Evolutionary conservation across 371 early-diverging fungal genomes (phyloP), one percentile per base, ranked within the genome.

Genomic region (Rhizopus arrhizus): DNA sequence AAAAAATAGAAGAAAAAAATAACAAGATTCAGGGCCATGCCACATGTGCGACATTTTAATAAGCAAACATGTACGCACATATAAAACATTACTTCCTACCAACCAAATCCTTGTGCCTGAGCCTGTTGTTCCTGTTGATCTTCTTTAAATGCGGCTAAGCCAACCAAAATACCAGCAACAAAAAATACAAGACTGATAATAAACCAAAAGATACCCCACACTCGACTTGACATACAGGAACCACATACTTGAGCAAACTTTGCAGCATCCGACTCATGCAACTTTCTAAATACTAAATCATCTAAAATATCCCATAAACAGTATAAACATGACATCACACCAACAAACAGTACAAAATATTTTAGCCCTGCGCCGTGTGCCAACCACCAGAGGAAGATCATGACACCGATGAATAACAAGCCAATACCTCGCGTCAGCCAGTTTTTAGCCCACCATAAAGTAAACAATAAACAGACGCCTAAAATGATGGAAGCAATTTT

Each of bases 291-390:
- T 4, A 97, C 87, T 6, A 96, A 78, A 79, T 95, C 95, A 56
- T 97, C 96, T 53, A 96, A 68, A 63, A 96, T 95, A 80, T 97
- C 98, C 90, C 95, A 94, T 12, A 95, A 83, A 60, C 90, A 85
- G 69, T 97, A 95, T 29, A 94, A 78, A 29, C 92, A 89, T 4
- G 88, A 89, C 98, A 97, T 96, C 38, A 91, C 90, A 47, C 93
- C 97, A 58, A 95, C 76, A 74, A 97, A 97, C 11, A 95, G 80
- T 5, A 94, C 91, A 69, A 95, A 90, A 61, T 94, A 96, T 41
- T 87, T 81, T 28, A 97, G 78, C 16, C 89, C 90, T 7, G 71
- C 78, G 2, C 88, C 90, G 22, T 83, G 76, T 2, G 87, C 77
- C n/a, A 90, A 73, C 84, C 89, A 90, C 95, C 95, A 95, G 10